phyloP scores from a whole-genome alignment of 441 rosid species.

The Brassica balearica region DNA sequence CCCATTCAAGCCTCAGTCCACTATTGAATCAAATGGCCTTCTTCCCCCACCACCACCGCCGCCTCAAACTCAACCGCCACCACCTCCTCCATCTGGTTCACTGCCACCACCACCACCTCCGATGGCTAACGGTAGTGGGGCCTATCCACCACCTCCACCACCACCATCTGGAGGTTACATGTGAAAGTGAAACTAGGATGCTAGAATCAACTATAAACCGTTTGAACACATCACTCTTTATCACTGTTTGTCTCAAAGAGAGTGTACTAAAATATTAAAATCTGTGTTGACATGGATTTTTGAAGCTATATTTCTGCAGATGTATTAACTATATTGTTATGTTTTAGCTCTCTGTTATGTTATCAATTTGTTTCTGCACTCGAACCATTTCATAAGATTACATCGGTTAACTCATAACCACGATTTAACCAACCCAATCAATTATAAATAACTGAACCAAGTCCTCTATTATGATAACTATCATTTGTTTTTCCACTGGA shows the following conservation, averaged over 20 bases:
- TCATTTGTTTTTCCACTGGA: neutral
- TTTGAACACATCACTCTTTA: neutral
- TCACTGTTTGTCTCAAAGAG: slow-evolving; percentile 14
- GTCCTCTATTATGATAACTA: neutral
- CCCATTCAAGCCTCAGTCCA: slow-evolving; percentile 67
- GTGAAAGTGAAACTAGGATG: slow-evolving; percentile 33
- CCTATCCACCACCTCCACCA: slow-evolving; percentile 87
- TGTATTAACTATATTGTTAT: neutral
- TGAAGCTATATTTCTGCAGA: neutral
- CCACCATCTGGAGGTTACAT: slow-evolving; percentile 60
- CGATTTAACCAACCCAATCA: neutral
- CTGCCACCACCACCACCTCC: slow-evolving; percentile 85
- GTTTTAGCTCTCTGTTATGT: neutral
- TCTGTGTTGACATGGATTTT: slow-evolving; percentile 31
- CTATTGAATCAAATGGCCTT: slow-evolving; percentile 65
- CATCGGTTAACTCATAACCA: too few relatives aligned
- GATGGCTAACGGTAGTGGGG: slow-evolving; percentile 74
- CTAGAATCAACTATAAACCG: slow-evolving; percentile 14
- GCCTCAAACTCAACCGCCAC: slow-evolving; percentile 67
- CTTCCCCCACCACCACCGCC: slow-evolving; percentile 74
- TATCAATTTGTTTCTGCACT: neutral
- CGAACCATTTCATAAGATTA: too few relatives aligned
- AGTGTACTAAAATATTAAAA: neutral
- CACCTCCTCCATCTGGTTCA: slow-evolving; percentile 82
- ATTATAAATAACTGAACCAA: neutral